These are phyloP conservation scores for Nemania bipapillata DNA, from an alignment of 2,329 filamentous ascomycete species.

Conservation along the genomic window DNA sequence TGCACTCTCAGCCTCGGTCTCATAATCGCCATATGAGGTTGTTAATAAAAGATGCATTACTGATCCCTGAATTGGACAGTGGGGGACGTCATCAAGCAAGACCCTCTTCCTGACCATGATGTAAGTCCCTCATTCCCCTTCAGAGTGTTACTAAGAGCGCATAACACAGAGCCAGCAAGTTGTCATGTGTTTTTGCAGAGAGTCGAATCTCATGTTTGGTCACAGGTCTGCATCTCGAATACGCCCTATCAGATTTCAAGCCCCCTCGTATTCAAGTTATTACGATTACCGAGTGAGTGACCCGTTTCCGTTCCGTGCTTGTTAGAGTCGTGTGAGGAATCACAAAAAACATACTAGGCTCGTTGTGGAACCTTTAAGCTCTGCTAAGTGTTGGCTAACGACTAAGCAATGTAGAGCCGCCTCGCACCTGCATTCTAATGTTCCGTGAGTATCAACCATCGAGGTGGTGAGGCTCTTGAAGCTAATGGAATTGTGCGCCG, in stretches of 20 bases:
- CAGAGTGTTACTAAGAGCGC: not conserved
- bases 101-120: constrained; percentile 62
- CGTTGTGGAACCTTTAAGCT: not conserved
- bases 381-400: constrained; percentile 13
- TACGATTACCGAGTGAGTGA: constrained; percentile 69
- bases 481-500: constrained; percentile 2
- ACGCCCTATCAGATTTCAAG: constrained; percentile 83
- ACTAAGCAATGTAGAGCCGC: constrained; percentile 63
- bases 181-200: not conserved
- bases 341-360: constrained; percentile 49
- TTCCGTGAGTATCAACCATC: constrained; percentile 85
- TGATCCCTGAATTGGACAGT: constrained; percentile 55
- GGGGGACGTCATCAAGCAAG: constrained; percentile 92
- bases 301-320: not conserved
- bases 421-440: constrained; percentile 89
- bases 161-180: not conserved
- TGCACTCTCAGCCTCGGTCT: not conserved
- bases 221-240: constrained; percentile 75
- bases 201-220: not conserved
- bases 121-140: not conserved
- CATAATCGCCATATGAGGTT: not conserved
- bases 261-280: constrained; percentile 89
- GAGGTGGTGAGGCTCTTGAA: not conserved
- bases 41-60: not conserved
- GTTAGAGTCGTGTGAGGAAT: not conserved